Base-by-base conservation (phyloP, 352 stramenopile species). In the Globisporangium echinulatum region DNA sequence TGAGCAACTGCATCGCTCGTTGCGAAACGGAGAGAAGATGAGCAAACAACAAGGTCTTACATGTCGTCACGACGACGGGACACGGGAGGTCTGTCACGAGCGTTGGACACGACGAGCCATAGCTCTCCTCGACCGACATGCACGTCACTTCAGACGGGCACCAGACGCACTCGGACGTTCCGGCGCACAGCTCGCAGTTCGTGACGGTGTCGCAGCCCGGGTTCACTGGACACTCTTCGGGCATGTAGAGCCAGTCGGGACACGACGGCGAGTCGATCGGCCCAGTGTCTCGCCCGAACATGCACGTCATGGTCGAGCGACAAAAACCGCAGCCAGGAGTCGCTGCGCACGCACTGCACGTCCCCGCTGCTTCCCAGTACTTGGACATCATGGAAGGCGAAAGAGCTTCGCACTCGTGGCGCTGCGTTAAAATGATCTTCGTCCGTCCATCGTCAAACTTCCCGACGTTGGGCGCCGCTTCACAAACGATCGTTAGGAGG, bases 301-400 rank as follows among this genome's bases (percentile, higher is more conserved):
- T 62, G 65, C 92, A 98, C 58, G 70, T 82, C 64, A 98, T 77
- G n/a, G 90, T 97, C 53, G 88, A 96, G 52, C 90, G 70, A 62
- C 92, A 98, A 59, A 90, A 98, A 3, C 92, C 92, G 56, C 92
- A 98, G 11, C 74, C 71, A 10, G 68, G 58, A 49, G 79, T 71
- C 7, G 67, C 59, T 40, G 89, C 63, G 56, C 92, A 98, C 14
- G 64, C 57, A 19, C 72, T 70, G 71, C 91, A 97, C n/a, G 68
- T 63, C 33, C 71, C 70, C 75, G 87, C 85, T 40, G 76, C 76
- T 13, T 75, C 61, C 83, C 80, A 90, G 62, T 81, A 90, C 60
- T 75, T 69, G 52, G 59, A 59, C 54, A 85, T 79, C 2, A 62
- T 54, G 5, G 74, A 67, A 43, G 79, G 68, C 15, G 79, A 85